Evolutionary conservation across 495 filamentous ascomycete genomes (phyloP).

Genomic region (Apiosordaria backusii): DNA sequence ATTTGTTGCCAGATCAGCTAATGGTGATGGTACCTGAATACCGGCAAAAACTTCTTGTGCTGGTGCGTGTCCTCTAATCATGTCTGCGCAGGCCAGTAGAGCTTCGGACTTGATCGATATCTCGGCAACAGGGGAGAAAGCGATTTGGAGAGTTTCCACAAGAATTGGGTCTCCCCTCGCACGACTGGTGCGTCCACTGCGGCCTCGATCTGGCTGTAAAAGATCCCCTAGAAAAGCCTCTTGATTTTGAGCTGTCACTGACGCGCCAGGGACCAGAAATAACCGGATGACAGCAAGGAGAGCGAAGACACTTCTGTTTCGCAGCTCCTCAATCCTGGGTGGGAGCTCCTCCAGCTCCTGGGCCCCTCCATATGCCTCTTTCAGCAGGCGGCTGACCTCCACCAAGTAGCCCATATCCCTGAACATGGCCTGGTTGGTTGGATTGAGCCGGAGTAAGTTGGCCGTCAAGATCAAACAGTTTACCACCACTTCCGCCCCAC

Average conservation of each 20-base stretch:
- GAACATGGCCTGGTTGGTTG: constrained; percentile 91
- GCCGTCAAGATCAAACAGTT: constrained; percentile 92
- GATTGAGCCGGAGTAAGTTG: constrained; percentile 83
- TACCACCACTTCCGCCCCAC: constrained; percentile 87
- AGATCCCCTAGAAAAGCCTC: constrained; percentile 66
- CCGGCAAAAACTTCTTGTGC: constrained; percentile 89
- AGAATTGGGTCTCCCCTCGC: constrained; percentile 60
- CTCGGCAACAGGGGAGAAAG: constrained; percentile 73
- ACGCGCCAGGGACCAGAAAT: constrained; percentile 75
- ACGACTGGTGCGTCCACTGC: constrained; percentile 9
- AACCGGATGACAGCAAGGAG: constrained; percentile 78
- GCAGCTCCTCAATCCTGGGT: constrained; percentile 70
- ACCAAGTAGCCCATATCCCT: constrained; percentile 83
- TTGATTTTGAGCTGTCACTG: constrained; percentile 81
- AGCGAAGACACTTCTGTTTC: constrained; percentile 90
- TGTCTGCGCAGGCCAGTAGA: constrained; percentile 77
- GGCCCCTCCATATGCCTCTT: constrained; percentile 55
- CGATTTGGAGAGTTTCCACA: constrained; percentile 74
- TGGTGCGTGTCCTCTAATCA: constrained; percentile 74
- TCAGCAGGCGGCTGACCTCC: constrained; percentile 66
- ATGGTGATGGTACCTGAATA: constrained; percentile 61
- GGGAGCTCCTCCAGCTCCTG: constrained; percentile 59
- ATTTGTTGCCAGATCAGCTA: constrained; percentile 42
- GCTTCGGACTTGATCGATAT: constrained; percentile 81
- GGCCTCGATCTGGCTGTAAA: constrained; percentile 5